These are phyloP conservation scores for Aspergillus baeticus DNA, from an alignment of 495 filamentous ascomycete genomes.

Conservation along the genomic window DNA sequence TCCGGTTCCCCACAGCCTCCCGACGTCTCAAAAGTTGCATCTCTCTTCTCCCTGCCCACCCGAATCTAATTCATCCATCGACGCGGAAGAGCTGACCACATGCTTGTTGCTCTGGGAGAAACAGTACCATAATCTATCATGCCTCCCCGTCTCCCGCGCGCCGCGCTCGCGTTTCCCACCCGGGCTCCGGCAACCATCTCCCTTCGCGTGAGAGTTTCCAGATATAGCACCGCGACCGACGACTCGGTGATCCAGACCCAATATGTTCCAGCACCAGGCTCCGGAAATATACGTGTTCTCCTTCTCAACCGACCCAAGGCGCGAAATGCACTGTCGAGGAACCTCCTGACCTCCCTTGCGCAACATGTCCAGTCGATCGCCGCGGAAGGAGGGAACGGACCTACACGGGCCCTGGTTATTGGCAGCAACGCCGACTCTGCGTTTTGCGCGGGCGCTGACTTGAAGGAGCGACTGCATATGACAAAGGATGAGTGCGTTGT, in stretches of 20 bases:
- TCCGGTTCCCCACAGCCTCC: slow-evolving; percentile 22
- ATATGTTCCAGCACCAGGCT: slow-evolving; percentile 73
- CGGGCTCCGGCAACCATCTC: slow-evolving; percentile 22
- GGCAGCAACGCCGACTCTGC: slow-evolving; percentile 72
- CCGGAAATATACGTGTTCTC: slow-evolving; percentile 82
- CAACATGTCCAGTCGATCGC: slow-evolving; percentile 68
- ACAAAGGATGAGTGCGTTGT: slow-evolving; percentile 59
- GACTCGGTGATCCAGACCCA: slow-evolving; percentile 63
- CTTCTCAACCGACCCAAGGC: slow-evolving; percentile 80
- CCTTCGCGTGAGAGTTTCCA: slow-evolving; percentile 32
- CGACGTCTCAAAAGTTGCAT: slow-evolving; percentile 5
- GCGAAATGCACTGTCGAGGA: slow-evolving; percentile 84
- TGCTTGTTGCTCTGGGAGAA: slow-evolving; percentile 5
- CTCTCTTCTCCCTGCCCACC: not conserved
- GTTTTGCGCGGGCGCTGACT: slow-evolving; percentile 93
- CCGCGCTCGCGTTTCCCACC: slow-evolving; percentile 17
- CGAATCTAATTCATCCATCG: not conserved
- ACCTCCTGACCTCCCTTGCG: slow-evolving; percentile 67
- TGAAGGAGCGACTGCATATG: slow-evolving; percentile 83
- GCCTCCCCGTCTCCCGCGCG: slow-evolving; percentile 34
- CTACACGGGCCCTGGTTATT: slow-evolving; percentile 75
- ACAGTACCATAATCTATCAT: slow-evolving; percentile 19
- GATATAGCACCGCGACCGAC: slow-evolving; percentile 36
- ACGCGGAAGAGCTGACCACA: slow-evolving; percentile 2
- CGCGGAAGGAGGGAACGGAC: slow-evolving; percentile 60